Evolutionary conservation across 768 basidiomycete species (phyloP).

Genomic region (Lactarius indigo): DNA sequence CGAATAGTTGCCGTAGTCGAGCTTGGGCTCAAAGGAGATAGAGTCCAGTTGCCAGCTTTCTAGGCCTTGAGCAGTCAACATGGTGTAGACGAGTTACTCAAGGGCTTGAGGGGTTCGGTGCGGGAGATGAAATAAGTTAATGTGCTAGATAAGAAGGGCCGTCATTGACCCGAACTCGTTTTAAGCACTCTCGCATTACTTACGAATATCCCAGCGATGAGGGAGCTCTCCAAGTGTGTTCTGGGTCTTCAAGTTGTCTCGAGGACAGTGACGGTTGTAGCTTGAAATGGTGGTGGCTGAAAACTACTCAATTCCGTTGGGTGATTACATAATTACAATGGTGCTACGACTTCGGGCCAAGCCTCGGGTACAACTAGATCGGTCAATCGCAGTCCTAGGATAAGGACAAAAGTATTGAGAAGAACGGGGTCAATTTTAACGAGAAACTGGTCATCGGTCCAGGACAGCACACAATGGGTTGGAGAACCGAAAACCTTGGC

Average conservation of each 20-base stretch:
- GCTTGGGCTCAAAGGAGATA: constrained; percentile 21
- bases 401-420: too few relatives aligned
- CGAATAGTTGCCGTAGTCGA: constrained; percentile 20
- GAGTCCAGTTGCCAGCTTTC: constrained; percentile 22
- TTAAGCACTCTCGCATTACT: neutral
- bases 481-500: neutral
- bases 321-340: too few relatives aligned
- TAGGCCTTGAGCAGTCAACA: neutral
- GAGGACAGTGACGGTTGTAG: too few relatives aligned
- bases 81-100: neutral
- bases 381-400: too few relatives aligned
- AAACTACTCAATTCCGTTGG: too few relatives aligned
- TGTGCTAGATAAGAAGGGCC: neutral
- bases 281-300: too few relatives aligned
- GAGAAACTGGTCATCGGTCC: too few relatives aligned
- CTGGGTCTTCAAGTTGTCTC: too few relatives aligned
- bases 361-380: too few relatives aligned
- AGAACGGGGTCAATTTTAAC: too few relatives aligned
- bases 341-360: too few relatives aligned
- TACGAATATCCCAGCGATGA: neutral
- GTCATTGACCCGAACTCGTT: neutral
- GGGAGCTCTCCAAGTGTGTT: neutral
- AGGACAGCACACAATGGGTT: too few relatives aligned
- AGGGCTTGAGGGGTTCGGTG: neutral
- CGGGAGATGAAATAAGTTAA: neutral